Base-by-base conservation (phyloP, 805 yeast species). In the Candida chilensis region DNA sequence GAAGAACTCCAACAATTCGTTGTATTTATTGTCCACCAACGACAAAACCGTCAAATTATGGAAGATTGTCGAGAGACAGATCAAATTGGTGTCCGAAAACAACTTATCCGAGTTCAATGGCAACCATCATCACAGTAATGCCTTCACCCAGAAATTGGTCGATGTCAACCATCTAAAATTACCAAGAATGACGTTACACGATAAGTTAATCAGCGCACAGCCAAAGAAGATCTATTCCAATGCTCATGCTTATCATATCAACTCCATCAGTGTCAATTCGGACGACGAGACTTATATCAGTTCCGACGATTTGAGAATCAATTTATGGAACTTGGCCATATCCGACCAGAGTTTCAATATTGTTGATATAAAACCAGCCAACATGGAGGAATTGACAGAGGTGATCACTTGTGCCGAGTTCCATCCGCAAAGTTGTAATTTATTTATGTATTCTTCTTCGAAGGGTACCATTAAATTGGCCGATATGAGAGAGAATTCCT, bases 11-110 rank as follows among this genome's bases (percentile, higher is more conserved):
- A 90, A 87, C 57, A 78, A 80, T 48, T 84, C 96, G n/a, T 90
- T 88, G 49, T 86, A 84, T 48, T 63, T 92, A 44, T 67, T 92
- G 41, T 78, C 90, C 19, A 87, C 99, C 19, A 92, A 92, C 55
- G 98, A 92, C 62, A 92, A 92, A 60, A 92, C 99, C n/a, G 87
- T 92, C 50, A 92, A 92, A 64, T 71, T 92, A 38, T 92, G 99
- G 99, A 92, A 92, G 56, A 73, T 92, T 28, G 81, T 78, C 63
- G 96, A 88, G 54, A 84, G 87, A 52, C 85, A 83, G 47, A 81
- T 92, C 42, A 85, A 85, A 57, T 72, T 92, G 52, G 98, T 92
- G 15, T 72, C 88, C 30, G 96, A 90, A 51, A 92, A 86, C 57
- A 92, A 92, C 57, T 60, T 86, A 37, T 65, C 74, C 11, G 79